Conservation (phyloP, 106 monocot species). For the Allium cepa region DNA sequence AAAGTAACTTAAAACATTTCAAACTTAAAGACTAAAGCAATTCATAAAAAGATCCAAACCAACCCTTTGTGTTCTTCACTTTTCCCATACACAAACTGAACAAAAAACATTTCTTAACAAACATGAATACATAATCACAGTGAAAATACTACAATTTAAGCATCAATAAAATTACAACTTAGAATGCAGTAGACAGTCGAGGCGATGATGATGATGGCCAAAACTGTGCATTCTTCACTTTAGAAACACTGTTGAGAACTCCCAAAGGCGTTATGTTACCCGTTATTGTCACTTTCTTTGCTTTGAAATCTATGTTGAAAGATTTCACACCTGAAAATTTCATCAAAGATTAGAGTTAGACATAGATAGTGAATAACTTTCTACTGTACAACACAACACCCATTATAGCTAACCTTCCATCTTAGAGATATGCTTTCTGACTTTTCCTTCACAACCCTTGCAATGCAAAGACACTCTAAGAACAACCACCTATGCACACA, state of each 20-base stretch:
- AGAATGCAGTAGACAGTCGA: constrained; percentile 9
- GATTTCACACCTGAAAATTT: constrained; percentile 41
- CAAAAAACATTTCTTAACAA: neutral
- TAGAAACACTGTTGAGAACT: constrained; percentile 43
- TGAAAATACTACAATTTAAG: neutral
- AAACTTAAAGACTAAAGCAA: neutral
- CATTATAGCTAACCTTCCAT: constrained; percentile 35
- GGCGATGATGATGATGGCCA: constrained; percentile 31
- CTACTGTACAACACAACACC: neutral
- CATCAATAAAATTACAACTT: neutral
- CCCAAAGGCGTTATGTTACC: constrained; percentile 50
- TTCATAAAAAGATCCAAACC: neutral
- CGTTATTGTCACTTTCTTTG: constrained; percentile 62
- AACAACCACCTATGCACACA: constrained; percentile 34
- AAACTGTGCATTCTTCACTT: constrained; percentile 59
- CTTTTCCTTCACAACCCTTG: constrained; percentile 73
- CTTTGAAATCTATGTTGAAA: constrained; percentile 45
- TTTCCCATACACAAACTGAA: neutral
- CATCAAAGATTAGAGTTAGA: neutral
- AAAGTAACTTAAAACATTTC: neutral
- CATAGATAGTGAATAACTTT: neutral
- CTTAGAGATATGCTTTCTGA: constrained; percentile 48
- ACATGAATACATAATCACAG: neutral
- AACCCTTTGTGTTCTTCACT: neutral
- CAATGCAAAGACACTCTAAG: constrained; percentile 78